A percentile compares a stretch with the other conserved stretches of the same genome.
Conservation (phyloP, 192 early-diverging fungal species). For the Podila clonocystis region DNA sequence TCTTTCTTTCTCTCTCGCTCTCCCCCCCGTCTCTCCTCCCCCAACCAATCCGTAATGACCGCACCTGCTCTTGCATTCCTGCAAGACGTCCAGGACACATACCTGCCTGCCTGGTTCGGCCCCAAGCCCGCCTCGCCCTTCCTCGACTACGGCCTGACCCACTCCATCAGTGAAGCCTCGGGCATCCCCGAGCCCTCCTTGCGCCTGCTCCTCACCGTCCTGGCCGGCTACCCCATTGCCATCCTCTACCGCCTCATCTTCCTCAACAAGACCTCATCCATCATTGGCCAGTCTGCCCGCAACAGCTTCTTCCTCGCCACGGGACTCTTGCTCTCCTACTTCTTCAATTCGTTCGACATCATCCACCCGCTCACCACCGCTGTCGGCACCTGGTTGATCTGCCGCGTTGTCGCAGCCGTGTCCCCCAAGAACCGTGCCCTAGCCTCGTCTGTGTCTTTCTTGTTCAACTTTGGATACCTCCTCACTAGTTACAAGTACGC, state of each 20-base stretch:
- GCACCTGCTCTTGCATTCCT: conserved; percentile 8
- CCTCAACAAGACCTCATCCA: conserved; percentile 47
- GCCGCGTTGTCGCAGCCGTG: conserved; percentile 17
- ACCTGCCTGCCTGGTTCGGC: conserved; percentile 41
- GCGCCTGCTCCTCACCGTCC: conserved; percentile 57
- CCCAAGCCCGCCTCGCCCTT: conserved; percentile 25
- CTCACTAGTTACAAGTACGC: conserved; percentile 57
- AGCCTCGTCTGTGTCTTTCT: conserved; percentile 49
- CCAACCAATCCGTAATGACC: not conserved
- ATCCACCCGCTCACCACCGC: conserved; percentile 62
- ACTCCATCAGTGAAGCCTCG: conserved; percentile 34
- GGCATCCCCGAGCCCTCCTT: conserved; percentile 63
- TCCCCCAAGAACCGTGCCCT: conserved; percentile 49
- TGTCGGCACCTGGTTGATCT: conserved; percentile 54
- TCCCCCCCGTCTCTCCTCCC: not conserved
- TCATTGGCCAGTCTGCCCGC: conserved; percentile 53
- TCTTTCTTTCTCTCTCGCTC: not conserved
- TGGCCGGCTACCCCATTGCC: conserved; percentile 58
- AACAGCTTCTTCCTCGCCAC: conserved; percentile 56
- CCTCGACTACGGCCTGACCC: conserved; percentile 48
- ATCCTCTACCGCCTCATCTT: conserved; percentile 56
- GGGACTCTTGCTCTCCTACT: conserved; percentile 59
- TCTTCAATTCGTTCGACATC: conserved; percentile 58
- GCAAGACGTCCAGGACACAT: conserved; percentile 17
- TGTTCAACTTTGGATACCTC: conserved; percentile 64